Evolutionary conservation across 108 stramenopile genomes (phyloP).

Genomic region (Nitzschia sp.): DNA sequence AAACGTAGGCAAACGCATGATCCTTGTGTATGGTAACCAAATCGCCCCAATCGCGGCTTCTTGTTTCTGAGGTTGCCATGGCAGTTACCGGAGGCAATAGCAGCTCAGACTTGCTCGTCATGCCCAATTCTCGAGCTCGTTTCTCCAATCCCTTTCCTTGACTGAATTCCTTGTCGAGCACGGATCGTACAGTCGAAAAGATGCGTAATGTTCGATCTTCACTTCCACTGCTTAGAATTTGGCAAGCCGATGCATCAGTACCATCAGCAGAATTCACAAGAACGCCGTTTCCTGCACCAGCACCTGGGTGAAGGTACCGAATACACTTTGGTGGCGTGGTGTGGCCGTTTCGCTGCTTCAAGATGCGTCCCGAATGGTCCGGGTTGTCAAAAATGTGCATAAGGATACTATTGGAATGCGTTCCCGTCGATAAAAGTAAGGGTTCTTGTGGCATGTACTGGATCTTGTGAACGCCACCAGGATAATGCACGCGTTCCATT

Average conservation of each 20-base stretch:
- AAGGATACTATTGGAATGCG: conserved; percentile 63
- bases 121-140: conserved; percentile 64
- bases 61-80: conserved; percentile 64
- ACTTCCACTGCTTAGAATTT: conserved; percentile 70
- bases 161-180: conserved; percentile 84
- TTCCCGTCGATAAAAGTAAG: conserved; percentile 70
- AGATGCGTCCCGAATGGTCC: conserved; percentile 76
- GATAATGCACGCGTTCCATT: conserved; percentile 67
- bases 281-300: conserved; percentile 56
- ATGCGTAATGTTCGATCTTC: conserved; percentile 72
- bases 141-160: conserved; percentile 84
- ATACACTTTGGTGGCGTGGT: conserved; percentile 68
- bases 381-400: conserved; percentile 87
- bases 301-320: conserved; percentile 71
- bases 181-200: conserved; percentile 81
- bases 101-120: conserved; percentile 58
- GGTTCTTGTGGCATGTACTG: conserved; percentile 84
- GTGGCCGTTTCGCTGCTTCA: conserved; percentile 79
- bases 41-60: conserved; percentile 85
- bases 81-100: conserved; percentile 71
- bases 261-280: conserved; percentile 72
- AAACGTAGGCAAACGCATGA: conserved; percentile 89
- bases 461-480: conserved; percentile 72
- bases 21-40: conserved; percentile 86
- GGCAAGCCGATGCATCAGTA: conserved; percentile 81